A percentile compares a stretch with the other conserved stretches of the same genome.
Evolutionary conservation across 257 asterid genomes (phyloP).

Genomic region (Ehretia macrophylla): DNA sequence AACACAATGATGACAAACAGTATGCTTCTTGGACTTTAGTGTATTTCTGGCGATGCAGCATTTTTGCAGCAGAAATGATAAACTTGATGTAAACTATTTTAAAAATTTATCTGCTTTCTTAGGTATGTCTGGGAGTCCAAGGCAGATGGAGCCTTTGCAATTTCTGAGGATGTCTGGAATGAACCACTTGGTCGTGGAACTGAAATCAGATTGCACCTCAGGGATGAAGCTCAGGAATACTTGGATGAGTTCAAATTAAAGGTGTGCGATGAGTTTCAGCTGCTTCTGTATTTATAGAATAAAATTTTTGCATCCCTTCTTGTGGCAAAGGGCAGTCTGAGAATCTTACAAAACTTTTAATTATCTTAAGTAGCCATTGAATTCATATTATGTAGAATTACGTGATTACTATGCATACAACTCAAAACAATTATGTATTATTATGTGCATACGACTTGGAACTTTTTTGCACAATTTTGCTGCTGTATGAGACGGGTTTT

Average conservation of each 20-base stretch:
- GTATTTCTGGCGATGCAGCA: background rate
- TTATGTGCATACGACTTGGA: too few species aligned
- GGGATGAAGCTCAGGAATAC: constrained; percentile 93
- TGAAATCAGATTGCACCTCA: constrained; percentile 81
- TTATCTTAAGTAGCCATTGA: too few species aligned
- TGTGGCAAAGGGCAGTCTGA: too few species aligned
- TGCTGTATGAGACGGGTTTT: too few species aligned
- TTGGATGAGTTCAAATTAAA: constrained; percentile 72
- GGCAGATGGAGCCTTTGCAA: constrained; percentile 94
- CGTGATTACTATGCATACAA: too few species aligned
- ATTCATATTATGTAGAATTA: too few species aligned
- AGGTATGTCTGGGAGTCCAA: constrained; percentile 95
- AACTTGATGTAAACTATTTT: constrained; percentile 6
- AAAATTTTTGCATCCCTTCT: too few species aligned
- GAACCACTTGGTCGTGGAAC: constrained; percentile 98
- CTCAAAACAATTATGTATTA: too few species aligned
- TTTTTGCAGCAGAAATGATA: background rate
- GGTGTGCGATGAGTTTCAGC: constrained; percentile 34
- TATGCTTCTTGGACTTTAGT: constrained; percentile 25
- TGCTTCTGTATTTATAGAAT: too few species aligned
- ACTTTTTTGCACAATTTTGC: too few species aligned
- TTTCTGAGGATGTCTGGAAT: constrained; percentile 81
- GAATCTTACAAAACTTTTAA: too few species aligned
- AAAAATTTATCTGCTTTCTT: constrained; percentile 16
- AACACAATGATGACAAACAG: constrained; percentile 91